phyloP scores from a whole-genome alignment of 1,284 basidiomycete species.

The Butyriboletus appendiculatus region DNA sequence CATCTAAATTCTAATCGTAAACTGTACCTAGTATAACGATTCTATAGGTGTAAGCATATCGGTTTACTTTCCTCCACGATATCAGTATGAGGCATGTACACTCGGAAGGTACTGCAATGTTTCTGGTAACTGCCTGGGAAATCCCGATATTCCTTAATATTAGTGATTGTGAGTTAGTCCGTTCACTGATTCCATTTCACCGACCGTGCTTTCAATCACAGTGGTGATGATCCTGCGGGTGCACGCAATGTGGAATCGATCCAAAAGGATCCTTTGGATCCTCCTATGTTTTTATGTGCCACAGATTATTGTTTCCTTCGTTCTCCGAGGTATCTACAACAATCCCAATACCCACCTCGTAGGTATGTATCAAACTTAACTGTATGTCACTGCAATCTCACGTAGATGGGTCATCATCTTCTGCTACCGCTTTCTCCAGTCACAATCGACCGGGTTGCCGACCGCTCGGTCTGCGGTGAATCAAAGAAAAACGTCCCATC shows the following conservation, averaged over 20 bases:
- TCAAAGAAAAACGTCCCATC: accelerated
- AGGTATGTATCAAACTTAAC: neutral
- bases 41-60: conserved; percentile 12
- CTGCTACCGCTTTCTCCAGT: neutral
- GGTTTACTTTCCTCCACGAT: accelerated
- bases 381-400: neutral
- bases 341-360: neutral
- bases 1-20: neutral
- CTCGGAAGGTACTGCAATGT: neutral
- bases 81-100: neutral
- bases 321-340: neutral
- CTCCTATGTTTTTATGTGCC: neutral
- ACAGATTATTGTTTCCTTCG: neutral
- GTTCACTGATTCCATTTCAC: accelerated
- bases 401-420: accelerated
- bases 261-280: conserved; percentile 2
- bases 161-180: conserved; percentile 11
- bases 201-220: neutral
- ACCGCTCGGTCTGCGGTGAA: neutral
- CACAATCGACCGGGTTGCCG: neutral
- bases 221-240: conserved; percentile 23
- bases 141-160: neutral
- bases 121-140: neutral
- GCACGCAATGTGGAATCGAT: conserved; percentile 17
- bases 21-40: neutral